Evolutionary conservation across 2,329 filamentous ascomycete genomes (phyloP), one percentile per base, ranked within the genome.

Genomic region (Botryotinia globosa): DNA sequence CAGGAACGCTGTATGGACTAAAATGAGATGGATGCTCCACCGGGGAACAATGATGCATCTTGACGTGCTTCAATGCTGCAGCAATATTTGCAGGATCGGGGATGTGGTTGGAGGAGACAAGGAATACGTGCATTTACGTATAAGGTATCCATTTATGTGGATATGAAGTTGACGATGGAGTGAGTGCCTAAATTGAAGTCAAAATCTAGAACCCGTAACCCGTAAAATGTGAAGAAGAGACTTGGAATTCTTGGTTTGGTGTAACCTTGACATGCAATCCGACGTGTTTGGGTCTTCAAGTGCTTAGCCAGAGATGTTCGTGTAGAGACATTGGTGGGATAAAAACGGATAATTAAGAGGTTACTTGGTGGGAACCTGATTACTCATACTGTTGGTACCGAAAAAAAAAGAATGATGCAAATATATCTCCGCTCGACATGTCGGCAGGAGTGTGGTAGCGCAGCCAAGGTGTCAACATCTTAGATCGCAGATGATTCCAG

Each of bases 401-500:
- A 67, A 39, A 0, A 42, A 42, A 29, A 29, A 16, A 37, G 2
- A 29, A 67, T 54, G 34, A 67, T 67, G 64, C 34, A 54, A 29
- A 37, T 54, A 67, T 67, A 54, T 67, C 25, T 67, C 64, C 22
- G 64, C 34, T 54, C 51, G 64, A 66, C 64, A 66, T 54, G 12
- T 54, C 51, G 64, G 54, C 64, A 66, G 39, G 12, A 54, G 48
- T 54, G 48, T 54, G 48, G 34, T 66, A 20, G 22, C 5, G 29
- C 29, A 65, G 32, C 44, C 20, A 65, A 65, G 63, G 8, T 39
- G 25, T 42, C 45, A 67, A 20, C 29, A 29, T 54, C 34, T 54
- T n/a, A 67, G 64, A 54, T 54, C 25, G 34, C n/a, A 54, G 45
- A 67, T 42, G 32, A 29, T 67, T 54, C 64, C 34, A 54, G 44